phyloP scores from a whole-genome alignment of 768 basidiomycete species.

The Infundibulicybe gibba region DNA sequence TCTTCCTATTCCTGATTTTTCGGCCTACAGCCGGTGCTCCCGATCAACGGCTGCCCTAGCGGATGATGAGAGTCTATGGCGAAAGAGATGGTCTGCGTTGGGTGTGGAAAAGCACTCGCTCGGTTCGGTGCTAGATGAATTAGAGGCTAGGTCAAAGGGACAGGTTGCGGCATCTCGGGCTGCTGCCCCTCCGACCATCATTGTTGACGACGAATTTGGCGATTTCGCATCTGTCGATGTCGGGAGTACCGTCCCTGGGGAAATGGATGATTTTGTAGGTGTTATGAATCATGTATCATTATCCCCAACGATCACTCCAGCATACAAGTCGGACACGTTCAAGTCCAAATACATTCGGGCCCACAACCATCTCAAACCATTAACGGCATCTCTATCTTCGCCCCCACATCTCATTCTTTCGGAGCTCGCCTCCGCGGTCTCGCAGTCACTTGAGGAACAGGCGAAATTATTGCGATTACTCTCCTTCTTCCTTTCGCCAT shows the following conservation, averaged over 20 bases:
- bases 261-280: conserved; percentile 47
- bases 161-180: conserved; percentile 33
- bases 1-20: conserved; percentile 78
- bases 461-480: conserved; percentile 72
- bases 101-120: conserved; percentile 43
- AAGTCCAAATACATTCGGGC: conserved; percentile 56
- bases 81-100: conserved; percentile 64
- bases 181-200: conserved; percentile 55
- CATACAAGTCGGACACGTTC: conserved; percentile 8
- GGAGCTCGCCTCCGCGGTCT: conserved; percentile 42
- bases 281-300: conserved; percentile 11
- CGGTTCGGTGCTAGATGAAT: conserved; percentile 47
- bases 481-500: conserved; percentile 66
- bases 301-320: conserved; percentile 7
- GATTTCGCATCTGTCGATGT: conserved; percentile 64
- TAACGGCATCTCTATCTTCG: conserved; percentile 53
- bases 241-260: conserved; percentile 27
- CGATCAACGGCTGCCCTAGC: conserved; percentile 61
- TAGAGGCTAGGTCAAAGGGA: conserved; percentile 46
- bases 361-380: conserved; percentile 58
- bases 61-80: conserved; percentile 78
- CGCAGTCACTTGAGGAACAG: conserved; percentile 47
- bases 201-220: conserved; percentile 85
- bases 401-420: conserved; percentile 68
- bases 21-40: conserved; percentile 66